Conservation (phyloP, 495 filamentous ascomycete species). For the Tirmania nivea region DNA sequence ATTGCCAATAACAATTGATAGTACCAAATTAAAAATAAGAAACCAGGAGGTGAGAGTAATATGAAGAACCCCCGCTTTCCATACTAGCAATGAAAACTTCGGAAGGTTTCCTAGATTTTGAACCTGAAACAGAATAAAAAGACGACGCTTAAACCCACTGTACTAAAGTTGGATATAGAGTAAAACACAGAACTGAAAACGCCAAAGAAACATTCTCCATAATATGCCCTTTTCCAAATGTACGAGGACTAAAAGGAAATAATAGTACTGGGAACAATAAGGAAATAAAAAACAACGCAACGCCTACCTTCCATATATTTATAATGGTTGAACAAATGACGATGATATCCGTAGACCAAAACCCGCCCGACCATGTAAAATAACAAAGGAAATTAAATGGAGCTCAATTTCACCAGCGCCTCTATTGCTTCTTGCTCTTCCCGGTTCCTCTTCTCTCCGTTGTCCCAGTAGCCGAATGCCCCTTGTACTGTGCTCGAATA, state of each 20-base stretch:
- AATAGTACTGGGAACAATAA: neutral
- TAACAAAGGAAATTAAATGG: neutral
- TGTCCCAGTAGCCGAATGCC: neutral
- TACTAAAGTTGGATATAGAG: neutral
- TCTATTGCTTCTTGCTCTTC: conserved; percentile 19
- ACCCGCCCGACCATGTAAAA: neutral
- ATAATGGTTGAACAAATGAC: neutral
- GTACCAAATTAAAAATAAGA: too few species aligned
- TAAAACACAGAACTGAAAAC: neutral
- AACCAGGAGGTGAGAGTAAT: too few species aligned
- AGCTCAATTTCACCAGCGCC: conserved; percentile 20
- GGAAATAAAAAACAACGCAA: neutral
- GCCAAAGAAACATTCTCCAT: neutral
- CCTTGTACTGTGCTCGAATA: neutral
- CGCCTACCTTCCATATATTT: neutral
- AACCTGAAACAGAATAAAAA: too few species aligned
- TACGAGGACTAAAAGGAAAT: neutral
- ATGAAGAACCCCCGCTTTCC: too few species aligned
- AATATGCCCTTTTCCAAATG: neutral
- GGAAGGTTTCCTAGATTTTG: too few species aligned
- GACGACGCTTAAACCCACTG: neutral
- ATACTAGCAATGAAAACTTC: too few species aligned
- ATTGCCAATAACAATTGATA: too few species aligned
- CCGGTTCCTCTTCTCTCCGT: conserved; percentile 7
- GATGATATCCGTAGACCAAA: neutral